Conservation (phyloP, 169 alveolate genomes). For the Cystoisospora suis region DNA sequence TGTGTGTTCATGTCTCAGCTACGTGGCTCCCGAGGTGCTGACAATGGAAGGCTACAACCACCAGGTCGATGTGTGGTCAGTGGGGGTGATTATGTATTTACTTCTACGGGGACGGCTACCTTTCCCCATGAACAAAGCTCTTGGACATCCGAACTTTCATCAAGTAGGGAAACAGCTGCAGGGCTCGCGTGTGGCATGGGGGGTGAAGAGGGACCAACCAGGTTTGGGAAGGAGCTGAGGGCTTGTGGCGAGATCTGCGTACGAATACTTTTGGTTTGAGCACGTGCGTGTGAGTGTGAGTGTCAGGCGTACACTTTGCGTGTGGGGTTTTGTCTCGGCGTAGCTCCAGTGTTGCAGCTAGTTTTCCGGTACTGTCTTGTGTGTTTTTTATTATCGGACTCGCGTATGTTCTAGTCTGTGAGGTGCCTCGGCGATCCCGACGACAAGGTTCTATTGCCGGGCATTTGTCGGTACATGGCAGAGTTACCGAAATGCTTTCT, state of each 20-base stretch:
- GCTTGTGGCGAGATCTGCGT: too few species aligned
- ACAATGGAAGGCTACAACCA: slow-evolving; percentile 89
- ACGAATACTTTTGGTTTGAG: too few species aligned
- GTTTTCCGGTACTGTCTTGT: background rate
- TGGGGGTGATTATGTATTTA: slow-evolving; percentile 89
- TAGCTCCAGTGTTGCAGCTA: background rate
- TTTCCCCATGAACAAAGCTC: slow-evolving; percentile 78
- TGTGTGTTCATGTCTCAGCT: slow-evolving; percentile 30
- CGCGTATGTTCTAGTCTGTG: background rate
- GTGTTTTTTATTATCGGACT: background rate
- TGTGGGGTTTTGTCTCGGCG: background rate
- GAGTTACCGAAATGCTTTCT: too few species aligned
- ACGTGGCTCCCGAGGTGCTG: slow-evolving; percentile 92
- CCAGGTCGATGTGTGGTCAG: slow-evolving; percentile 91
- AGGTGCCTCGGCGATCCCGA: too few species aligned
- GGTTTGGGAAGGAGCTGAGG: too few species aligned
- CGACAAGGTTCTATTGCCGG: too few species aligned
- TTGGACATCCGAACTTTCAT: slow-evolving; percentile 46
- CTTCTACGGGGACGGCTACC: slow-evolving; percentile 89
- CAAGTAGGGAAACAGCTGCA: slow-evolving; percentile 26
- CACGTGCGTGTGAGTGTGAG: too few species aligned
- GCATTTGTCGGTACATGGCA: too few species aligned
- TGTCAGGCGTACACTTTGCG: background rate
- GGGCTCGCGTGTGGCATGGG: background rate
- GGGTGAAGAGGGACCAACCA: too few species aligned